Evolutionary conservation across 768 basidiomycete genomes (phyloP).

Genomic region (Obba rivulosa): DNA sequence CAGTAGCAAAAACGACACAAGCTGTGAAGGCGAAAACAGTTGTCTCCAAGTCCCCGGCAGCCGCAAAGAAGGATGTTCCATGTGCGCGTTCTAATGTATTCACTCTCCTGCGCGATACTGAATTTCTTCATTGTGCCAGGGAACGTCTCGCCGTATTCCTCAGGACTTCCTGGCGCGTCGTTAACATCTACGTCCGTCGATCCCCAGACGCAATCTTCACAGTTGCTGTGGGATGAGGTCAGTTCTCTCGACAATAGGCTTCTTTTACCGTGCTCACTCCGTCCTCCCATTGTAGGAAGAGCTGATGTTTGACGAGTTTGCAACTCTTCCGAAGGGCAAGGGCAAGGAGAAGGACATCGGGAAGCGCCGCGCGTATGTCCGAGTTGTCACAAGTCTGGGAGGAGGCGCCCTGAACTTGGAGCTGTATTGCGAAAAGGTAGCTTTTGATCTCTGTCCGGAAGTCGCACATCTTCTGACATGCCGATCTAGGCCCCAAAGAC

Average conservation of each 20-base stretch:
- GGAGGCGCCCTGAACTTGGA: conserved; percentile 78
- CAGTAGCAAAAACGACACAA: conserved; percentile 20
- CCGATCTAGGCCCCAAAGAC: conserved; percentile 88
- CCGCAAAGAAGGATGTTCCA: conserved; percentile 53
- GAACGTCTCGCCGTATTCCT: conserved; percentile 90
- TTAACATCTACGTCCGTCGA: conserved; percentile 90
- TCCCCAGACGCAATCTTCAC: conserved; percentile 63
- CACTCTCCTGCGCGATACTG: too few species aligned
- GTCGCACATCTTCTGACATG: not conserved
- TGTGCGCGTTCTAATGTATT: conserved; percentile 42
- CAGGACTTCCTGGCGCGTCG: conserved; percentile 85
- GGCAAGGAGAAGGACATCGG: conserved; percentile 92
- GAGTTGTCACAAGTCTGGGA: conserved; percentile 93
- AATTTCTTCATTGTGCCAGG: conserved; percentile 53
- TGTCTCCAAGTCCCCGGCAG: conserved; percentile 27
- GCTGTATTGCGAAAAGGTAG: conserved; percentile 85
- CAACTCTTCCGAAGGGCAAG: conserved; percentile 74
- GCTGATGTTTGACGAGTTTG: conserved; percentile 94
- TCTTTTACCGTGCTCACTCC: not conserved
- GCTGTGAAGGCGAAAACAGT: conserved; percentile 27
- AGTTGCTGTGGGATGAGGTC: conserved; percentile 93
- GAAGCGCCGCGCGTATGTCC: conserved; percentile 88
- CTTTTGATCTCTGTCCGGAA: not conserved
- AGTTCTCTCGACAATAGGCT: conserved; percentile 8
- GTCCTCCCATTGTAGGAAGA: conserved; percentile 59